Percentiles rank a stretch among this genome's conserved stretches.
Evolutionary conservation across 768 basidiomycete genomes (phyloP).

Genomic region (Russula brevipes): DNA sequence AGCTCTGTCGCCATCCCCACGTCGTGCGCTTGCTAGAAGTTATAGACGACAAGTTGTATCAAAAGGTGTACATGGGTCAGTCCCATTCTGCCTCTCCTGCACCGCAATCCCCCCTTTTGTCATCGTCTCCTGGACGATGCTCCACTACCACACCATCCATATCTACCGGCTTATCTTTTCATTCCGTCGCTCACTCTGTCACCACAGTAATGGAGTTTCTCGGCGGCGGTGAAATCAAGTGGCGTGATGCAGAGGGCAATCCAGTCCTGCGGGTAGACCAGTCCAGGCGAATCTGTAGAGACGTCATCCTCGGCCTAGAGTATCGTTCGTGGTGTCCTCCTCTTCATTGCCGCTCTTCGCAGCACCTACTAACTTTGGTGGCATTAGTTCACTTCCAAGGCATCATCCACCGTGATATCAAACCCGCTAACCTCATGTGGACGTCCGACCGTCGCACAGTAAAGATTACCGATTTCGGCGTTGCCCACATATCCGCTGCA

Average conservation of each 20-base stretch:
- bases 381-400: constrained; percentile 90
- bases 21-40: constrained; percentile 89
- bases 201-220: constrained; percentile 89
- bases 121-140: not conserved
- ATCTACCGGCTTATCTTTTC: constrained; percentile 10
- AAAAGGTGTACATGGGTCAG: constrained; percentile 93
- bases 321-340: constrained; percentile 61
- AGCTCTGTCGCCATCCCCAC: constrained; percentile 87
- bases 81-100: constrained; percentile 24
- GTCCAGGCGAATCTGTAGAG: constrained; percentile 82
- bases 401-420: constrained; percentile 99
- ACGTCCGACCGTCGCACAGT: constrained; percentile 79
- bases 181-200: constrained; percentile 1
- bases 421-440: constrained; percentile 95
- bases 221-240: constrained; percentile 90
- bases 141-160: no score
- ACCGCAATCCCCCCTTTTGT: constrained; percentile 4
- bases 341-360: constrained; percentile 14
- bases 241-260: constrained; percentile 58
- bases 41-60: constrained; percentile 84
- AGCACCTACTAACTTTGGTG: not conserved
- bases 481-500: constrained; percentile 92
- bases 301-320: constrained; percentile 90
- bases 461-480: constrained; percentile 98
- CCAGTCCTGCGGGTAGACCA: constrained; percentile 83